Evolutionary conservation across 1,139 yeast genomes (phyloP), one percentile per base, ranked within the genome.

Genomic region (Hemisphaericaspora subhashii): DNA sequence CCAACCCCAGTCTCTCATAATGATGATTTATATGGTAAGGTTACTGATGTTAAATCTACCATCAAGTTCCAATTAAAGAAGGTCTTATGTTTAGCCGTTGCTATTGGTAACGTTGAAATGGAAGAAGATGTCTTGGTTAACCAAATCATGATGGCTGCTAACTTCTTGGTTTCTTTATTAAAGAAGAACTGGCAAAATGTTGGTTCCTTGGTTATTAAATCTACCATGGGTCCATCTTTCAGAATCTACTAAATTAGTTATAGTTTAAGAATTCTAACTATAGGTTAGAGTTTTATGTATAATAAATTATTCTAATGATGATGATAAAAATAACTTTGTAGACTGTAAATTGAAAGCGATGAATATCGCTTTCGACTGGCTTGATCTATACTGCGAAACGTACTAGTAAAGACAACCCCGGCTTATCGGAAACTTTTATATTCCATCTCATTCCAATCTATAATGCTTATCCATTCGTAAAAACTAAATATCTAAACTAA

Each of bases 141-240:
- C 84, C 98, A 94, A 78, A 88, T 94, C 80, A 83, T 94, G 89
- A 83, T 94, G 92, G 83, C 98, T 63, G 83, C 95, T 64, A 94
- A 94, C 96, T 94, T 94, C 83, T 87, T 94, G 76, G 98, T 94
- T 60, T 94, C 99, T 62, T 81, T 94, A 76, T 85, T 94, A 76
- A 94, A 94, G 96, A 94, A 94, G 94, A 90, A 92, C 96, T 92
- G 98, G 98, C 98, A 94, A 84, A 94, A 94, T 79, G 97, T 94
- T 71, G 98, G 98, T 66, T 92, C 98, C 67, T 81, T 94, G 77
- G 97, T 90, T 72, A 86, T 94, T 80, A 94, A 94, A 83, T 88
- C 97, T 54, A 82, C 98, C 76, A 94, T 94, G 99, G 98, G 99
- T 78, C 98, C 98, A 74, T 86, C 98, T 70, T 88, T 85, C 95